Evolutionary conservation across 1,284 basidiomycete species (phyloP).

Genomic region (Cystodermella granulosa): DNA sequence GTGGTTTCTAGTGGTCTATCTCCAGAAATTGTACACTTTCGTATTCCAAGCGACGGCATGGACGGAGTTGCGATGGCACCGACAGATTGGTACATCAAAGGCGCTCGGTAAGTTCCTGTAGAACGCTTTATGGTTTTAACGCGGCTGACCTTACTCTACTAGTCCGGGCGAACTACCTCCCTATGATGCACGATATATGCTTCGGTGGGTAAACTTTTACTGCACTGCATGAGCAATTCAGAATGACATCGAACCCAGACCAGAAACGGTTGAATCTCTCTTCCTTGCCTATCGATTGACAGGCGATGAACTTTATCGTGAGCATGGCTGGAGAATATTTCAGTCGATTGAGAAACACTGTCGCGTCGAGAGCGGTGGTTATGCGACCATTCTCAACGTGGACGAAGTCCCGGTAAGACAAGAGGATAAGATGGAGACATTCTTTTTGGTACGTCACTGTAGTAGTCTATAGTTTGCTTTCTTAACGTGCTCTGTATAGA

Average conservation of each 20-base stretch:
- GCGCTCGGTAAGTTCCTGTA: conserved; percentile 44
- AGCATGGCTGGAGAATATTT: conserved; percentile 89
- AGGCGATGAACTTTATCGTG: conserved; percentile 77
- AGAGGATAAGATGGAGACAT: conserved; percentile 95
- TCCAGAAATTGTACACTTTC: conserved; percentile 81
- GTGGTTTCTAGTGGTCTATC: conserved; percentile 60
- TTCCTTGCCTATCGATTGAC: conserved; percentile 87
- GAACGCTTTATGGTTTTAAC: not conserved
- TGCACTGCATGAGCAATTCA: conserved; percentile 2
- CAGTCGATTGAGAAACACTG: conserved; percentile 85
- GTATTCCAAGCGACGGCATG: conserved; percentile 49
- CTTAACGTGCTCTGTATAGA: conserved; percentile 39
- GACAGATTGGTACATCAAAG: conserved; percentile 87
- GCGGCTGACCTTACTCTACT: not conserved
- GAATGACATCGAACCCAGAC: conserved; percentile 43
- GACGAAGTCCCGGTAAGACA: conserved; percentile 61
- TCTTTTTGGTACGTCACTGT: conserved; percentile 74
- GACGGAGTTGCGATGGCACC: conserved; percentile 25
- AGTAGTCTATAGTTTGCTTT: conserved; percentile 1
- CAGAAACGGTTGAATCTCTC: conserved; percentile 92
- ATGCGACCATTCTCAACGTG: conserved; percentile 82
- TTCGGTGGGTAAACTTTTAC: conserved; percentile 48
- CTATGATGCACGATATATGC: conserved; percentile 87
- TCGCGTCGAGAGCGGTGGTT: conserved; percentile 72
- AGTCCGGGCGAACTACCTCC: conserved; percentile 49